Base-by-base conservation (phyloP, 2,329 filamentous ascomycete genomes). In the Fusarium proliferatum region DNA sequence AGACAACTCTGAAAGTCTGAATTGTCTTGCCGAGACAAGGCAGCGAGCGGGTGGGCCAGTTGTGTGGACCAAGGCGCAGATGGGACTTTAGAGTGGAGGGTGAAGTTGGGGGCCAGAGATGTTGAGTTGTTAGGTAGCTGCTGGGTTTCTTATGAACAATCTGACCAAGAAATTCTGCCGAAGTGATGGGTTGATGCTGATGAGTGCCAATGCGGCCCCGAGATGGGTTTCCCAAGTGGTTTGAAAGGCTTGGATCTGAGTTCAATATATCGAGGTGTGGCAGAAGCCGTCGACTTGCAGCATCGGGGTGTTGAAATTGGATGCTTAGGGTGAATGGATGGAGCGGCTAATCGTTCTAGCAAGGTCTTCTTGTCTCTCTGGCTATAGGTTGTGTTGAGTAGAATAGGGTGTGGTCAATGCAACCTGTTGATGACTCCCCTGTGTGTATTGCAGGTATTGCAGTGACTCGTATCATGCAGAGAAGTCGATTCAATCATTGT, bases 401-500 rank as follows among this genome's bases (percentile, higher is more conserved):
- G 65, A 73, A 75, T 72, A 77, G 75, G 69, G 75, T 77, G 73
- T 77, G 73, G 72, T 69, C 76, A 68, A 77, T 75, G 76, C 75
- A 76, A 68, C 63, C 62, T 58, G 49, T 59, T 58, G 49, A 51
- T 45, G 36, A 59, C 39, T 53, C 39, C 49, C 49, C 33, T 51
- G 42, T 36, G 42, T 38, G 19, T 65, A 56, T 53, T 64, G 36
- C 17, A 39, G 51, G 19, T 65, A 56, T 59, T 64, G 36, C 17
- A 39, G 51, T 21, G 39, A 30, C 39, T 64, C 51, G 46, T 41
- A 34, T 36, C 45, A 68, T 63, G 45, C 38, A 69, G 28, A 46
- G 36, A 67, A 42, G 48, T 26, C 41, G 56, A 28, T 30, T 67
- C 41, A 53, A 41, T 65, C 33, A 41, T 30, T 49, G 48, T 41